phyloP scores from a whole-genome alignment of 2,329 filamentous ascomycete species.

The Cercospora nicotianae region DNA sequence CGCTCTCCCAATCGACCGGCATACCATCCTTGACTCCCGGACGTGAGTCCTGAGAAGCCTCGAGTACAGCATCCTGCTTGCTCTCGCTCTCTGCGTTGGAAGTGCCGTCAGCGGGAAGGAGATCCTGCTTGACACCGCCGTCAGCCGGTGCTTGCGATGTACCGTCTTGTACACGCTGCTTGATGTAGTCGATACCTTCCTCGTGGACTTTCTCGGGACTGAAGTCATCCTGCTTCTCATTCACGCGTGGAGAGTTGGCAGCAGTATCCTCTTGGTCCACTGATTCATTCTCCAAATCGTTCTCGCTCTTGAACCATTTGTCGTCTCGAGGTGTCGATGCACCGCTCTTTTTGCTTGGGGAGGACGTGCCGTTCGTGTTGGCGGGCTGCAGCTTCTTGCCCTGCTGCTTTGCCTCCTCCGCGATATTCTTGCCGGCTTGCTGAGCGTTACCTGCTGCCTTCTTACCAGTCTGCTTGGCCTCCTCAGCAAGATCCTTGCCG shows the following conservation, averaged over 20 bases:
- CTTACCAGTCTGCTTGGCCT: conserved; percentile 26
- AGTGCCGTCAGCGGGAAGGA: conserved; percentile 2
- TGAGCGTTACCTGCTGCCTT: conserved; percentile 14
- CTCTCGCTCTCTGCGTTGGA: conserved; percentile 16
- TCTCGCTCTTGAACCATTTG: conserved; percentile 15
- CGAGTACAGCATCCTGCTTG: conserved; percentile 32
- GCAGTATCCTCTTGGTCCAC: conserved; percentile 6
- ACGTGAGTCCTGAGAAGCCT: conserved; percentile 23
- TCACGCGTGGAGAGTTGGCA: not conserved
- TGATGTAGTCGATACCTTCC: conserved; percentile 19
- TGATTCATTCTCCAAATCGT: not conserved
- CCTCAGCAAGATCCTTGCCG: conserved; percentile 18
- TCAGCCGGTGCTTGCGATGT: conserved; percentile 10
- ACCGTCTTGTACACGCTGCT: conserved; percentile 4
- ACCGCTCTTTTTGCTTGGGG: conserved; percentile 2
- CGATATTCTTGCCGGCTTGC: conserved; percentile 20
- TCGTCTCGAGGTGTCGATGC: not conserved
- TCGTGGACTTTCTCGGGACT: conserved; percentile 5
- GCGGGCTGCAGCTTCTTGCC: conserved; percentile 12
- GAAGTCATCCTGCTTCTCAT: conserved; percentile 2
- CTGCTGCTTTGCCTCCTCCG: conserved; percentile 28
- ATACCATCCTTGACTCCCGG: conserved; percentile 18
- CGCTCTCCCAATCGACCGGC: conserved; percentile 14
- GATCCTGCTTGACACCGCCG: conserved; percentile 7
- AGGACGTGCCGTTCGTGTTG: not conserved